phyloP scores from a whole-genome alignment of 1,139 yeast genomes.

The Taiozyma sp. region DNA sequence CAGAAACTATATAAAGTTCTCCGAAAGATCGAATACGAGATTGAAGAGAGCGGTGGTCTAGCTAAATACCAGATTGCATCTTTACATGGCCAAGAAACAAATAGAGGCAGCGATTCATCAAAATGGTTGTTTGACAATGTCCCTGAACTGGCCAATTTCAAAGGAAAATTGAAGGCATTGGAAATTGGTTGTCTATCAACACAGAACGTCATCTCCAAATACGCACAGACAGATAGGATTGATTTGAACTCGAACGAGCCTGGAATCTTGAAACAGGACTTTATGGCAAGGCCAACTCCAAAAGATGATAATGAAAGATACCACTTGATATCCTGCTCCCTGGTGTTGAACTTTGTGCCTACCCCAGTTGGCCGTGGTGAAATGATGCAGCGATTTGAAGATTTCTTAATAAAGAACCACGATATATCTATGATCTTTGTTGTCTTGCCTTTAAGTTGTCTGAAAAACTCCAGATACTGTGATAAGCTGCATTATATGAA shows the following conservation, averaged over 20 bases:
- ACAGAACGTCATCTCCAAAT: slow-evolving; percentile 54
- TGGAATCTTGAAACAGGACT: slow-evolving; percentile 68
- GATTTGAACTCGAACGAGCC: slow-evolving; percentile 83
- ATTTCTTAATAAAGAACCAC: slow-evolving; percentile 42
- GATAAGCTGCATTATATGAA: slow-evolving; percentile 35
- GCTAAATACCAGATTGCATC: slow-evolving; percentile 83
- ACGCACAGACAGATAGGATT: slow-evolving; percentile 41
- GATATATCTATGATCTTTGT: slow-evolving; percentile 45
- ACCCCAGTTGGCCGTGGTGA: slow-evolving; percentile 64
- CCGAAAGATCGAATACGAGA: slow-evolving; percentile 56
- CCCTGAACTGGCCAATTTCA: slow-evolving; percentile 17
- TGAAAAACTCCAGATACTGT: slow-evolving; percentile 75
- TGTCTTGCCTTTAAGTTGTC: slow-evolving; percentile 86
- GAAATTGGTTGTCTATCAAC: slow-evolving; percentile 83
- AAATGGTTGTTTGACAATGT: slow-evolving; percentile 57
- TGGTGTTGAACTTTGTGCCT: slow-evolving; percentile 87
- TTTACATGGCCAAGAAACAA: slow-evolving; percentile 68
- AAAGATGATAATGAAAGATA: slow-evolving; percentile 38
- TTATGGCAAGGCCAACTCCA: slow-evolving; percentile 73
- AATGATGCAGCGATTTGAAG: slow-evolving; percentile 59
- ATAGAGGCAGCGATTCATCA: slow-evolving; percentile 90
- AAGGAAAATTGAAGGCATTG: slow-evolving; percentile 42
- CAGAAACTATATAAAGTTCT: slow-evolving; percentile 26
- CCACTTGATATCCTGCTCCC: slow-evolving; percentile 70
- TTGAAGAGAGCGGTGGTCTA: slow-evolving; percentile 60